These are phyloP conservation scores for Polychytrium aggregatum DNA, from an alignment of 192 early-diverging fungal genomes.

Conservation along the genomic window DNA sequence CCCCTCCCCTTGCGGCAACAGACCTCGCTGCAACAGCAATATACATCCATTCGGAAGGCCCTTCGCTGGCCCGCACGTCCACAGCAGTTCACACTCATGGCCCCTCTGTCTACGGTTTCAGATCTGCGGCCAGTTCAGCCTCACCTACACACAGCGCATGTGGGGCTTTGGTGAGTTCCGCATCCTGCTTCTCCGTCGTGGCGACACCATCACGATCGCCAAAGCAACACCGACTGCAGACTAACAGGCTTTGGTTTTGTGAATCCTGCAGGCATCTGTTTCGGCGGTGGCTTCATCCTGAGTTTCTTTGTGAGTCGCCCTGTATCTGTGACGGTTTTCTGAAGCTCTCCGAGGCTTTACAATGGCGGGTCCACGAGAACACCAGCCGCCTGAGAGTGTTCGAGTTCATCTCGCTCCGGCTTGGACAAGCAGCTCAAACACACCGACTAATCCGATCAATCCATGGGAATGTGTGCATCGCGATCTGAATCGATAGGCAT, in stretches of 20 bases:
- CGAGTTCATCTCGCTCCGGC: not conserved
- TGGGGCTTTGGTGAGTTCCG: conserved; percentile 57
- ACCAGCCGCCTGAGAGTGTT: not conserved
- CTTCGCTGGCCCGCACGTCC: too few relatives aligned
- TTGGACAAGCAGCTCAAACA: not conserved
- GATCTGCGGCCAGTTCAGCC: conserved; percentile 43
- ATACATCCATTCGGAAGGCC: too few relatives aligned
- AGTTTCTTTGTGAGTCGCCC: conserved; percentile 50
- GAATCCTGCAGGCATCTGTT: conserved; percentile 39
- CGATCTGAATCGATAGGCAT: too few relatives aligned
- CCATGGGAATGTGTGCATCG: not conserved
- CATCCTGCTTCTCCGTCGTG: too few relatives aligned
- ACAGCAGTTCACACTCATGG: too few relatives aligned
- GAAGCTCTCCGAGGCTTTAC: too few relatives aligned
- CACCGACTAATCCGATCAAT: not conserved
- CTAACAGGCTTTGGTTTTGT: not conserved
- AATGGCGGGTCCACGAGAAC: too few relatives aligned
- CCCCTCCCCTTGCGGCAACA: too few relatives aligned
- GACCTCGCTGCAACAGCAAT: too few relatives aligned
- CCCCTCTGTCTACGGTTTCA: not conserved
- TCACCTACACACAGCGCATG: conserved; percentile 57
- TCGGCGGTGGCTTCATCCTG: conserved; percentile 69
- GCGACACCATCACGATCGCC: not conserved
- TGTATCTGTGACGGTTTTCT: too few relatives aligned
- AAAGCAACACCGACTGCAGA: not conserved